A percentile compares a stretch with the other conserved stretches of the same genome.
These are phyloP conservation scores for Paramecium caudatum DNA, from an alignment of 73 alveolate species.

Conservation along the genomic window DNA sequence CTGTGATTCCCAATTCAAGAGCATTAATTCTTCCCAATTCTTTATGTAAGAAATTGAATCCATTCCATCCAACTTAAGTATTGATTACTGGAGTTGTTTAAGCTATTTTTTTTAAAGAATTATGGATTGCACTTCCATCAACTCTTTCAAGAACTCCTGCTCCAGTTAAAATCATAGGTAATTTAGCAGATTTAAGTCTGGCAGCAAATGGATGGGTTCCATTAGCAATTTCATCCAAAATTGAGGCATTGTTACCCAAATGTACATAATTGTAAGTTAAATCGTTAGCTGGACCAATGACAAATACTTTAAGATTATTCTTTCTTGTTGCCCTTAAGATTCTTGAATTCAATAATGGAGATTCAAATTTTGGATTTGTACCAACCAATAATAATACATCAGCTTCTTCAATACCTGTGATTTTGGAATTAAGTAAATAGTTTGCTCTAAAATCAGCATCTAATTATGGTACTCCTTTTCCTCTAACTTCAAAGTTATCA, in stretches of 20 bases:
- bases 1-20: constrained; percentile 90
- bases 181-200: constrained; percentile 85
- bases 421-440: constrained; percentile 88
- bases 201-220: constrained; percentile 91
- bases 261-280: constrained; percentile 84
- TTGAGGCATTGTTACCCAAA: constrained; percentile 84
- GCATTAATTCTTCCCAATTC: constrained; percentile 89
- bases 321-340: constrained; percentile 82
- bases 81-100: constrained; percentile 81
- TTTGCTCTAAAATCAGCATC: constrained; percentile 90
- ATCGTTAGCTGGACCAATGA: constrained; percentile 87
- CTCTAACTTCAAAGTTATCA: constrained; percentile 87
- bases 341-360: constrained; percentile 92
- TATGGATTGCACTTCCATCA: constrained; percentile 87
- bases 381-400: constrained; percentile 90
- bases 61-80: constrained; percentile 87
- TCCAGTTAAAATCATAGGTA: constrained; percentile 88
- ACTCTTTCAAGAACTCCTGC: constrained; percentile 81
- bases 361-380: constrained; percentile 86
- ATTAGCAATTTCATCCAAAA: constrained; percentile 82
- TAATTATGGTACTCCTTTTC: constrained; percentile 64
- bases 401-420: constrained; percentile 92
- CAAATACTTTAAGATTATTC: constrained; percentile 83
- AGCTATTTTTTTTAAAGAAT: constrained; percentile 78
- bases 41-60: constrained; percentile 86